Base-by-base conservation (phyloP, 179 eudicot species). In the Nepenthes alata region DNA sequence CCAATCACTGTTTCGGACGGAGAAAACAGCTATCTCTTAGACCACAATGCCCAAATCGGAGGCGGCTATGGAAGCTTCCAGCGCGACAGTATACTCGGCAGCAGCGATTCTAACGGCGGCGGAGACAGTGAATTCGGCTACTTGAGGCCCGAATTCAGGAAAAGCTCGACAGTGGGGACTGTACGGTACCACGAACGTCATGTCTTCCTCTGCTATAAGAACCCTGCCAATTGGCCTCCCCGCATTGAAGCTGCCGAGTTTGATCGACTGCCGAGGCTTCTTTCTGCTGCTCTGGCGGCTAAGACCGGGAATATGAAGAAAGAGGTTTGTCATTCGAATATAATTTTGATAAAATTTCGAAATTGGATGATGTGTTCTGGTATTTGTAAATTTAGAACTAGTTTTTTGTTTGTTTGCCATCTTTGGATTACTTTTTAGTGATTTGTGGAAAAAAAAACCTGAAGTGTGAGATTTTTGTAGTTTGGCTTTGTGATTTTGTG, bases 171-270 rank as follows among this genome's bases (percentile, higher is more conserved):
- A 2, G 85, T 78, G 25, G 98, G 97, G 47, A 81, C 86, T 2
- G 98, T 89, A 0, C 79, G 79, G 34, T 67, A 55, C 65, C 85
- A 85, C 66, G 81, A 81, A 37, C 83, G 98, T 11, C 98, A 93
- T 72, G 88, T 93, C 14, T 93, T 93, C 55, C 78, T 93, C 2
- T 93, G 98, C 59, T 93, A 93, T 53, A 93, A 93, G 71, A 85
- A 83, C 70, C 98, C 98, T 63, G 71, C 63, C 5, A 91, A 80
- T 56, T 93, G 98, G 98, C 98, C 98, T 5, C 85, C 93, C 2
- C 74, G 97, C 11, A 89, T 93, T 57, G 93, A 93, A 66, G 98
- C 98, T 35, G 95, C 98, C 13, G 98, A 93, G 72, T 93, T 93
- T 65, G 98, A 93, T 87, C 93, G 98, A 5, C 58, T 93, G 47